Evolutionary conservation across 164 flowering plant genomes (phyloP).

Genomic region (Dillenia turbinata): DNA sequence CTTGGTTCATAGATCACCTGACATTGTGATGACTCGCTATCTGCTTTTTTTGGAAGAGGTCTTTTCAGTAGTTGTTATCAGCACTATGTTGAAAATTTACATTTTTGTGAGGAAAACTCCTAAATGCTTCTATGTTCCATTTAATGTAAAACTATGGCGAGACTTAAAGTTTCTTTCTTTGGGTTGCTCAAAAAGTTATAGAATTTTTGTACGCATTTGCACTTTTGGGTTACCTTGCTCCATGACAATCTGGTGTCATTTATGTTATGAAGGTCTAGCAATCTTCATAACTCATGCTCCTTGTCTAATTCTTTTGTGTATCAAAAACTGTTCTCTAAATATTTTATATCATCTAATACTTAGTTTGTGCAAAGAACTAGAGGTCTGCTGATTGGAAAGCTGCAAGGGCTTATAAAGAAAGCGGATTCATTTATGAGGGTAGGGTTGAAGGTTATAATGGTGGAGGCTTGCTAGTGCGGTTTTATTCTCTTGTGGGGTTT

Average conservation of each 20-base stretch:
- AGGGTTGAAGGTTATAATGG: conserved; percentile 69
- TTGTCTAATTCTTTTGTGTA: conserved; percentile 1
- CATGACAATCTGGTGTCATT: no score
- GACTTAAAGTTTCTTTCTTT: no score
- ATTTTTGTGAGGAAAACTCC: no score
- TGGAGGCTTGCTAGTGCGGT: conserved; percentile 84
- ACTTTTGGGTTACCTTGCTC: not conserved
- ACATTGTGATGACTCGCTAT: no score
- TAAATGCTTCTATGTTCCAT: no score
- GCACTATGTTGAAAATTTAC: no score
- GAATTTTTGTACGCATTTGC: not conserved
- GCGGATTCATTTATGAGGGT: conserved; percentile 57
- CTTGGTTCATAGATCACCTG: no score
- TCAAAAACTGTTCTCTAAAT: conserved; percentile 4
- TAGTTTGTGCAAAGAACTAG: conserved; percentile 71
- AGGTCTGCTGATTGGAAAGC: conserved; percentile 90
- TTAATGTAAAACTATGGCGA: no score
- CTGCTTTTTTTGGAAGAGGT: no score
- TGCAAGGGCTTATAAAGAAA: conserved; percentile 56
- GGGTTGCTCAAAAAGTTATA: not conserved
- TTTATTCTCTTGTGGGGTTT: conserved; percentile 78
- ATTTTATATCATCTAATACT: conserved; percentile 31
- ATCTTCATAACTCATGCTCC: conserved; percentile 3
- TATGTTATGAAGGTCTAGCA: no score
- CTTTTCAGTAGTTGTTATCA: no score